These are phyloP conservation scores for Lepiota subincarnata DNA, from an alignment of 768 basidiomycete genomes.

Conservation along the genomic window DNA sequence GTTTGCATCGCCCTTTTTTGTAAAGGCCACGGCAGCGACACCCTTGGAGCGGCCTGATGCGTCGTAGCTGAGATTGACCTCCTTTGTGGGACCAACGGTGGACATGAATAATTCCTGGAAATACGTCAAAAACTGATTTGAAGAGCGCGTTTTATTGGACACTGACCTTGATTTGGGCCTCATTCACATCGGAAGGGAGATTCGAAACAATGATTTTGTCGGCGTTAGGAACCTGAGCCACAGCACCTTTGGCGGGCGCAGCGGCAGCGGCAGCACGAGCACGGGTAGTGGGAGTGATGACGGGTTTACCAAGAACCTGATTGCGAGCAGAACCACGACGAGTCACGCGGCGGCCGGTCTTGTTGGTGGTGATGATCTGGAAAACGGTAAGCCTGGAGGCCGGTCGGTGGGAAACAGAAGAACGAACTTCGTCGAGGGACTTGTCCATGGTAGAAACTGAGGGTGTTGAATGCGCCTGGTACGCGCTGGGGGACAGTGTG, in stretches of 20 bases:
- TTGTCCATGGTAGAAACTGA: slow-evolving; percentile 58
- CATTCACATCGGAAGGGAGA: slow-evolving; percentile 90
- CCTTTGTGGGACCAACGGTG: slow-evolving; percentile 84
- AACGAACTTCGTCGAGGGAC: slow-evolving; percentile 74
- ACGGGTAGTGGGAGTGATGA: slow-evolving; percentile 43
- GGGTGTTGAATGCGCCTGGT: slow-evolving; percentile 10
- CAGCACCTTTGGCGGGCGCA: slow-evolving; percentile 38
- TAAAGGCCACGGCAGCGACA: slow-evolving; percentile 82
- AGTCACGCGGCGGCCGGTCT: slow-evolving; percentile 41
- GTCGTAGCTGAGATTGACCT: slow-evolving; percentile 86
- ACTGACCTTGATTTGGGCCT: slow-evolving; percentile 86
- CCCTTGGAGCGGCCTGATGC: slow-evolving; percentile 86
- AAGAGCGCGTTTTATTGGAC: background rate
- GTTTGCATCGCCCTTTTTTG: slow-evolving; percentile 81
- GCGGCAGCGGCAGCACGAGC: slow-evolving; percentile 34
- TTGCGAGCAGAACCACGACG: slow-evolving; percentile 45
- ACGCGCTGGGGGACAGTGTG: slow-evolving; percentile 17
- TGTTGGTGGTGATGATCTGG: slow-evolving; percentile 67
- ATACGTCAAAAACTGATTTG: background rate
- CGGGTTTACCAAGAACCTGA: slow-evolving; percentile 57
- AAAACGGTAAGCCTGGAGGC: slow-evolving; percentile 18
- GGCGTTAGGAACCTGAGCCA: slow-evolving; percentile 38
- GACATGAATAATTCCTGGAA: slow-evolving; percentile 85
- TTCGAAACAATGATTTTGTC: slow-evolving; percentile 97
- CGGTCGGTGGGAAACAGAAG: slow-evolving; percentile 19